A percentile compares a stretch with the other conserved stretches of the same genome.
phyloP scores from a whole-genome alignment of 1,284 basidiomycete genomes.

The Phlebopus sp. region DNA sequence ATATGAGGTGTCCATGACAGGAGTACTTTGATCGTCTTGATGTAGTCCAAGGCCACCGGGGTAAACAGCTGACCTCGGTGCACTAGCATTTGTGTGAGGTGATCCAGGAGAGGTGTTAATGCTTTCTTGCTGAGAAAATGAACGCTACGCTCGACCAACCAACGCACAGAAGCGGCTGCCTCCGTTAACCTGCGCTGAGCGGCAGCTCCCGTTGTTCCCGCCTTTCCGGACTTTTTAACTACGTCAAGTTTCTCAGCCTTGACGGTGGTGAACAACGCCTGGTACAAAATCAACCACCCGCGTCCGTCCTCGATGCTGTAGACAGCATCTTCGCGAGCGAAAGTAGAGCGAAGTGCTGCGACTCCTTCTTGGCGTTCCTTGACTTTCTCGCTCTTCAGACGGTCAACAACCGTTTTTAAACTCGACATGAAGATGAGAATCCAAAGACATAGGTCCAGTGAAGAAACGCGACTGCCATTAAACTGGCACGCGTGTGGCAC shows the following conservation, averaged over 20 bases:
- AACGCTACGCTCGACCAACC: slow-evolving; percentile 61
- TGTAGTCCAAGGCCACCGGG: slow-evolving; percentile 76
- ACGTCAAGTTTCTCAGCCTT: slow-evolving; percentile 56
- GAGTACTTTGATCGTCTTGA: slow-evolving; percentile 70
- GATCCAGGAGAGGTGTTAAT: slow-evolving; percentile 56
- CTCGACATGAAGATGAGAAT: slow-evolving; percentile 32
- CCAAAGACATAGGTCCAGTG: slow-evolving; percentile 1
- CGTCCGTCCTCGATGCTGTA: slow-evolving; percentile 53
- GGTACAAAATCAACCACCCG: slow-evolving; percentile 70
- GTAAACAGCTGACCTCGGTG: slow-evolving; percentile 55
- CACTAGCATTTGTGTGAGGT: slow-evolving; percentile 65
- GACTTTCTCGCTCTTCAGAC: slow-evolving; percentile 63
- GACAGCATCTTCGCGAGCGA: slow-evolving; percentile 53
- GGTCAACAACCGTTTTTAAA: slow-evolving; percentile 48
- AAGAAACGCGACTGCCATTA: not conserved
- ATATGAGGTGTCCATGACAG: slow-evolving; percentile 73
- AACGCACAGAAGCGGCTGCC: slow-evolving; percentile 64
- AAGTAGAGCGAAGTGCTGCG: slow-evolving; percentile 53
- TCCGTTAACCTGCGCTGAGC: slow-evolving; percentile 60
- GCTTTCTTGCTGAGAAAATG: slow-evolving; percentile 53
- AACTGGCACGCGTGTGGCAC: slow-evolving; percentile 10
- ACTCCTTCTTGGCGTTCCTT: slow-evolving; percentile 73
- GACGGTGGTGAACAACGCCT: slow-evolving; percentile 70
- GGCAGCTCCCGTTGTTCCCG: slow-evolving; percentile 36
- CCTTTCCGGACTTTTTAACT: slow-evolving; percentile 46